Conservation (phyloP, 148 eudicot genomes). For the Vaccinium darrowii region DNA sequence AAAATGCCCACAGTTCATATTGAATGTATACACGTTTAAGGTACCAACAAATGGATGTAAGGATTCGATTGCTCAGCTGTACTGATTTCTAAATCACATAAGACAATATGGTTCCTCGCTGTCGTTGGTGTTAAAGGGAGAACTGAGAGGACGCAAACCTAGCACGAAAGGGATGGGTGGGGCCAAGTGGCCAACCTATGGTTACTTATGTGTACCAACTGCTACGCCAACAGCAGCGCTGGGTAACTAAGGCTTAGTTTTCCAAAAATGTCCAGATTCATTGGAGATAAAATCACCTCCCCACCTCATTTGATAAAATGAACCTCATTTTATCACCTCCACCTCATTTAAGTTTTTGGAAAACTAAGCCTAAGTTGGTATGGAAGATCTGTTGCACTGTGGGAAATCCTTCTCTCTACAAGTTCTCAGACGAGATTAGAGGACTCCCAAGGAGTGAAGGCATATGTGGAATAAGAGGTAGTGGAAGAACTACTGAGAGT, state of each 20-base stretch:
- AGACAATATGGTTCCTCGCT: background rate
- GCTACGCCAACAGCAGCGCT: background rate
- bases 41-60: background rate
- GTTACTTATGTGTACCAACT: background rate
- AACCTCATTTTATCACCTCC: no score
- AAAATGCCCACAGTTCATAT: background rate
- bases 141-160: background rate
- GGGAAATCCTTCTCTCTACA: background rate
- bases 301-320: no score
- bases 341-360: no score
- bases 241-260: background rate
- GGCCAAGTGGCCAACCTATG: background rate
- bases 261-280: no score
- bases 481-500: constrained; percentile 8
- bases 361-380: background rate
- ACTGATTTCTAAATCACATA: background rate
- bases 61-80: background rate
- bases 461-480: background rate
- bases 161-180: background rate
- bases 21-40: background rate
- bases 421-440: background rate
- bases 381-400: background rate
- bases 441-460: background rate
- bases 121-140: background rate
- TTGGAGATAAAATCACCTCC: no score